Conservation (phyloP, 75 land plant species). For the Adiantum capillusveneris region DNA sequence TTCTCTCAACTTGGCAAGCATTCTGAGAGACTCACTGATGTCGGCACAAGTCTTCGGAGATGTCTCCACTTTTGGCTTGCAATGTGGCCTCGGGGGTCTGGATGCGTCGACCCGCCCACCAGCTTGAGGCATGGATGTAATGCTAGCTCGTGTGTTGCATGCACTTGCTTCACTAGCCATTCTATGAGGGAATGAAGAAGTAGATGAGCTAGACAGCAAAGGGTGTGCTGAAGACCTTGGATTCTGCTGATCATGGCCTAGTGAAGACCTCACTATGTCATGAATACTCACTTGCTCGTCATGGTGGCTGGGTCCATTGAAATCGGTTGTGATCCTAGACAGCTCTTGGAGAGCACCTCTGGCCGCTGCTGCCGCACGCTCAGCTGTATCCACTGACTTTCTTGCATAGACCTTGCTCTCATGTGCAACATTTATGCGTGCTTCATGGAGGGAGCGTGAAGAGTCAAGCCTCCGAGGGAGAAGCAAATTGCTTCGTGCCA, state of each 20-base stretch:
- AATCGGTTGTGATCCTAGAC: not conserved
- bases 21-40: conserved; percentile 1
- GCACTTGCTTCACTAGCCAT: no score
- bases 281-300: no score
- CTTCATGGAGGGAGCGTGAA: conserved; percentile 3
- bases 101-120: no score
- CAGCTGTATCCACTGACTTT: conserved; percentile 6
- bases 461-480: conserved; percentile 1
- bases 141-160: no score
- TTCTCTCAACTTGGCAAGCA: not conserved
- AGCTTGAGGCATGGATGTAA: no score
- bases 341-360: conserved; percentile 3
- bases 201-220: no score
- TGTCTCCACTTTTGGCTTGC: not conserved
- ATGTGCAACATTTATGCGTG: not conserved
- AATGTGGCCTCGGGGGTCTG: not conserved
- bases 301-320: not conserved
- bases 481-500: not conserved
- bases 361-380: conserved; percentile 4
- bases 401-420: not conserved
- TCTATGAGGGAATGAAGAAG: no score
- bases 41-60: not conserved
- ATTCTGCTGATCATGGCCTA: no score
- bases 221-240: no score
- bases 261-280: no score